Conservation (phyloP, 2,329 filamentous ascomycete genomes). For the Verticillium klebahnii region DNA sequence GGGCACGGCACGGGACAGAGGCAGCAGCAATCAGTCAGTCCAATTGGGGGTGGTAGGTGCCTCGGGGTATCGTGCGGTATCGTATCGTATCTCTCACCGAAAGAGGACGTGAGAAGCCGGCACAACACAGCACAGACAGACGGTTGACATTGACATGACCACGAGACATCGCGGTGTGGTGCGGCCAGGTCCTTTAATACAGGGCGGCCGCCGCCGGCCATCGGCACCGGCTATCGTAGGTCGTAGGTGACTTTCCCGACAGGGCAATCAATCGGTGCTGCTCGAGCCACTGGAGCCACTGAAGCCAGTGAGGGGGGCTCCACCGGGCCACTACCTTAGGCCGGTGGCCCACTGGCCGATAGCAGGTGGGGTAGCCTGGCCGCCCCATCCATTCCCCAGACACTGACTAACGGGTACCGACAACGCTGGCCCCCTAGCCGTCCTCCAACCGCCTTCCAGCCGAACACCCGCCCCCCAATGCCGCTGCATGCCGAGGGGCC, state of each 20-base stretch:
- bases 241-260: neutral
- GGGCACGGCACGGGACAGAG: too few relatives aligned
- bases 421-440: neutral
- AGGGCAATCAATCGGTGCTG: neutral
- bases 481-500: slow-evolving; percentile 12
- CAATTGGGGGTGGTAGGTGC: neutral
- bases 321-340: too few relatives aligned
- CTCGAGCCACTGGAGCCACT: too few relatives aligned
- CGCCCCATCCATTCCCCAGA: neutral
- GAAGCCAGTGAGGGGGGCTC: too few relatives aligned
- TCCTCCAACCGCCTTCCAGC: slow-evolving; percentile 6
- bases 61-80: neutral
- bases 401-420: slow-evolving; percentile 5
- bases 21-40: neutral
- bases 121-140: neutral
- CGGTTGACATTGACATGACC: neutral
- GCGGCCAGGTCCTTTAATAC: slow-evolving; percentile 3
- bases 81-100: neutral
- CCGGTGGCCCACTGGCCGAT: slow-evolving; percentile 1
- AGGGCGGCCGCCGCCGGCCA: neutral
- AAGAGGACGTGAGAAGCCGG: neutral
- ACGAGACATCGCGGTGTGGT: slow-evolving; percentile 9
- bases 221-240: neutral
- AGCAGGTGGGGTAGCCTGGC: slow-evolving; percentile 8
- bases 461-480: slow-evolving; percentile 2